phyloP scores from a whole-genome alignment of 2,329 filamentous ascomycete genomes.

The Fusarium citri region DNA sequence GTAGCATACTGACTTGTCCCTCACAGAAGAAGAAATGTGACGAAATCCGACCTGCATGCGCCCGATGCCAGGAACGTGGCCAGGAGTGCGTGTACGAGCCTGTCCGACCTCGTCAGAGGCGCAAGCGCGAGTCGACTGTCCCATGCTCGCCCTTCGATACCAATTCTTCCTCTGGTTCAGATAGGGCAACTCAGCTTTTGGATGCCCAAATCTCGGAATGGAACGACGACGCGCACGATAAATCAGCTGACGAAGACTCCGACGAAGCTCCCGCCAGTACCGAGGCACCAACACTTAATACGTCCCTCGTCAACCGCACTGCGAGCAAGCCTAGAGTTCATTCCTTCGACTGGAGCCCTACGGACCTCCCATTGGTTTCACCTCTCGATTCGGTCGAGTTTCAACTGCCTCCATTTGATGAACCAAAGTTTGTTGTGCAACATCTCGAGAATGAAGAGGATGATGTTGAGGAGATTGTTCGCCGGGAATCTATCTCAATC shows the following conservation, averaged over 20 bases:
- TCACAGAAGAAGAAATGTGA: slow-evolving; percentile 69
- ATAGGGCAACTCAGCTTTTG: slow-evolving; percentile 27
- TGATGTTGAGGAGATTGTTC: slow-evolving; percentile 48
- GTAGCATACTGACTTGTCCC: slow-evolving; percentile 13
- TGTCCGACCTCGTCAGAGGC: slow-evolving; percentile 56
- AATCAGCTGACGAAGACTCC: slow-evolving; percentile 33
- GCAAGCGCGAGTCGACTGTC: slow-evolving; percentile 47
- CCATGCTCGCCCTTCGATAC: slow-evolving; percentile 34
- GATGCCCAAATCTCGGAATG: slow-evolving; percentile 22
- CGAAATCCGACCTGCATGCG: slow-evolving; percentile 62
- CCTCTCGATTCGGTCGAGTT: slow-evolving; percentile 50
- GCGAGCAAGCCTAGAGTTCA: slow-evolving; percentile 23
- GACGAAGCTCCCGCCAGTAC: slow-evolving; percentile 24
- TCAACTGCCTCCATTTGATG: slow-evolving; percentile 46
- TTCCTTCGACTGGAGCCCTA: slow-evolving; percentile 36
- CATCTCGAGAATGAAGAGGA: slow-evolving; percentile 39
- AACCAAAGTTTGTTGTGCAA: slow-evolving; percentile 18
- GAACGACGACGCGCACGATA: slow-evolving; percentile 31
- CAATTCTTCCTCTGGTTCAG: slow-evolving; percentile 38
- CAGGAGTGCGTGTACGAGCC: slow-evolving; percentile 64
- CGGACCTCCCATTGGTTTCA: slow-evolving; percentile 46
- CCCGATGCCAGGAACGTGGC: slow-evolving; percentile 62
- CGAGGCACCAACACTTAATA: slow-evolving; percentile 8
- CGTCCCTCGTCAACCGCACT: slow-evolving; percentile 25
- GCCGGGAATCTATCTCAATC: slow-evolving; percentile 33